Evolutionary conservation across 1,139 yeast species (phyloP).

Genomic region (Diutina catenulata): DNA sequence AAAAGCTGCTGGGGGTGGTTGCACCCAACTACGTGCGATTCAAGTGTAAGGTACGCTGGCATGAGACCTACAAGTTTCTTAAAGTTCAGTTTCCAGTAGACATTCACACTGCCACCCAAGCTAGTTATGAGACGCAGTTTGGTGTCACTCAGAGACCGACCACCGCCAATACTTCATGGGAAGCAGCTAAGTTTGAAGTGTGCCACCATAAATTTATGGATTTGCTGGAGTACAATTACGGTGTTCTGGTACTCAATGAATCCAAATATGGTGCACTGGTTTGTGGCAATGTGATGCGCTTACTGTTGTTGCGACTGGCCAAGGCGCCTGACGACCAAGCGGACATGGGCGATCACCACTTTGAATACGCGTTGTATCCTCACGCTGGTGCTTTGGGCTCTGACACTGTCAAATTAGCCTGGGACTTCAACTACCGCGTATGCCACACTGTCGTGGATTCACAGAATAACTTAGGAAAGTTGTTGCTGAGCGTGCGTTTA

Average conservation of each 20-base stretch:
- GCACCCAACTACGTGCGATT: slow-evolving; percentile 36
- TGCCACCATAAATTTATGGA: slow-evolving; percentile 93
- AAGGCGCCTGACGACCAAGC: slow-evolving; percentile 89
- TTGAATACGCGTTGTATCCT: slow-evolving; percentile 77
- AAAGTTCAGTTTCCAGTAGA: slow-evolving; percentile 94
- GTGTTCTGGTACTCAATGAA: slow-evolving; percentile 79
- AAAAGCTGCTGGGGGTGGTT: slow-evolving; percentile 13
- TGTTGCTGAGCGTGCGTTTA: not conserved
- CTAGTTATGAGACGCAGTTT: slow-evolving; percentile 86
- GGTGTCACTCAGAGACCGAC: slow-evolving; percentile 88
- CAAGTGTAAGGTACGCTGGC: slow-evolving; percentile 70
- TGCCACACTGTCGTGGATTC: slow-evolving; percentile 6
- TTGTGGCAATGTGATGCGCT: slow-evolving; percentile 79
- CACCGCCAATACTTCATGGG: slow-evolving; percentile 92
- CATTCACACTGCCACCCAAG: slow-evolving; percentile 52
- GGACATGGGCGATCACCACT: slow-evolving; percentile 81
- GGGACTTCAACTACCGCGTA: slow-evolving; percentile 56
- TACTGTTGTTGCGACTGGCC: slow-evolving; percentile 74
- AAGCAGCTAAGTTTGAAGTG: slow-evolving; percentile 90
- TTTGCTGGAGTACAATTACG: slow-evolving; percentile 73
- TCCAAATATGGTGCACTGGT: slow-evolving; percentile 86
- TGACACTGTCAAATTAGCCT: slow-evolving; percentile 62
- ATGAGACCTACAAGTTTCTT: slow-evolving; percentile 75
- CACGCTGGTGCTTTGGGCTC: slow-evolving; percentile 56
- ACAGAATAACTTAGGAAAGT: not conserved